Percentiles rank a stretch among this genome's conserved stretches.
phyloP scores from a whole-genome alignment of 176 grass and related monocot genomes.

The Pontederia crassipes region DNA sequence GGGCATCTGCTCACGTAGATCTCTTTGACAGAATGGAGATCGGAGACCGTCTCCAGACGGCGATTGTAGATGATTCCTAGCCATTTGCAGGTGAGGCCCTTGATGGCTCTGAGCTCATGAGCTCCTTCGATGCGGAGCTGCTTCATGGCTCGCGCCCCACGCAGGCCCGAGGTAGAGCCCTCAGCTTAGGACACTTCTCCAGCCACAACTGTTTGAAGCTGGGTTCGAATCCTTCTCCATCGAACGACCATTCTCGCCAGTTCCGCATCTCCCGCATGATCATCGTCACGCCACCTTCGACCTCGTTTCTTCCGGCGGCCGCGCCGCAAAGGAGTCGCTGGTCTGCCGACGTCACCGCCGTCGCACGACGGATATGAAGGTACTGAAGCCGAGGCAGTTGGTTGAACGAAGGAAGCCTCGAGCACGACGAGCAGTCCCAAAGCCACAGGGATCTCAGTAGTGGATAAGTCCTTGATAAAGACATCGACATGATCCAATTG shows the following conservation, averaged over 20 bases:
- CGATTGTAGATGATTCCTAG: background rate
- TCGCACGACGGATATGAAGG: conserved; percentile 35
- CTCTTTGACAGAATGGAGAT: conserved; percentile 7
- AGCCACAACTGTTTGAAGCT: conserved; percentile 41
- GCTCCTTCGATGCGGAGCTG: background rate
- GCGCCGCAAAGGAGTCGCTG: conserved; percentile 24
- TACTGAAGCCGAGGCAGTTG: conserved; percentile 46
- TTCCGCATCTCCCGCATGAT: conserved; percentile 41
- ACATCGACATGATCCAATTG: conserved; percentile 27
- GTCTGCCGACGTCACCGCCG: conserved; percentile 23
- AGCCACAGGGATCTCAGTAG: conserved; percentile 42
- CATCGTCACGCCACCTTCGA: conserved; percentile 32
- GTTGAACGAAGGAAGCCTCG: conserved; percentile 34
- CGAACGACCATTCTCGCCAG: conserved; percentile 38
- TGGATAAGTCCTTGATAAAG: conserved; percentile 25
- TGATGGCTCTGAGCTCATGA: background rate
- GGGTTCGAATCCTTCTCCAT: conserved; percentile 26
- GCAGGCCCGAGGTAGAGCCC: conserved; percentile 33
- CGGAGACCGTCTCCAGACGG: conserved; percentile 19
- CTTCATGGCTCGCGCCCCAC: background rate
- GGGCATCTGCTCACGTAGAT: background rate
- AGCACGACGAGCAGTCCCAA: conserved; percentile 34
- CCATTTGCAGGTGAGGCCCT: conserved; percentile 6
- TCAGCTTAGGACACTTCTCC: conserved; percentile 48
- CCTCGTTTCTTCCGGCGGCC: conserved; percentile 18